Percentiles rank a stretch among this genome's conserved stretches.
phyloP scores from a whole-genome alignment of 257 asterid species.

The Leonotis leonurus region DNA sequence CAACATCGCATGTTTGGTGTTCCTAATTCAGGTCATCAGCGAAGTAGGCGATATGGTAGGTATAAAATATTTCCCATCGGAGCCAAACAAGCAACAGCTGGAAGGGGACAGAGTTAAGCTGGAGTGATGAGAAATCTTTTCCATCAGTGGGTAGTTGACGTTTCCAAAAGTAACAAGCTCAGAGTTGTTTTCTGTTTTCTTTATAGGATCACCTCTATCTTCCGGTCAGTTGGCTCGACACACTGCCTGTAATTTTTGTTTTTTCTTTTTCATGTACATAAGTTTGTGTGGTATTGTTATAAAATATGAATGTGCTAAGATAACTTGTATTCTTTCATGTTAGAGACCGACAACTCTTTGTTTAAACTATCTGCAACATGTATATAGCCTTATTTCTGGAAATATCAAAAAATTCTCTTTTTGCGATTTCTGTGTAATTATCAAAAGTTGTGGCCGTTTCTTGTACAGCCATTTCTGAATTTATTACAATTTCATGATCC shows the following conservation, averaged over 20 bases:
- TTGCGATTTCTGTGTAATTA: not conserved
- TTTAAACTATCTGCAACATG: not conserved
- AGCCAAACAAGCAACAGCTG: constrained; percentile 66
- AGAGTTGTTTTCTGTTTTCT: not conserved
- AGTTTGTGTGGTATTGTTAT: not conserved
- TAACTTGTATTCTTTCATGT: not conserved
- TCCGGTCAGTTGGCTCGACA: not conserved
- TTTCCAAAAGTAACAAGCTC: too few relatives aligned
- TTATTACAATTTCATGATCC: not conserved
- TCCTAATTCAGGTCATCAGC: constrained; percentile 56
- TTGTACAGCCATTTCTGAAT: not conserved
- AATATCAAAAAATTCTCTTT: not conserved
- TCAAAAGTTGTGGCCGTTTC: not conserved
- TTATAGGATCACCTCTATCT: not conserved
- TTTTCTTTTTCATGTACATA: constrained; percentile 1
- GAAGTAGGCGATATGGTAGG: constrained; percentile 80
- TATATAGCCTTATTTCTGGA: not conserved
- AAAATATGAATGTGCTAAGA: not conserved
- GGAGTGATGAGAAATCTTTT: constrained; percentile 33
- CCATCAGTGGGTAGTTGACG: not conserved
- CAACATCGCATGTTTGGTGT: too few relatives aligned
- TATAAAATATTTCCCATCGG: constrained; percentile 80
- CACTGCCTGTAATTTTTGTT: constrained; percentile 10
- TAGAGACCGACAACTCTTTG: not conserved
- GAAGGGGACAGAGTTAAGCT: constrained; percentile 59